Base-by-base conservation (phyloP, 2,329 filamentous ascomycete species). In the Daldinia sp. region DNA sequence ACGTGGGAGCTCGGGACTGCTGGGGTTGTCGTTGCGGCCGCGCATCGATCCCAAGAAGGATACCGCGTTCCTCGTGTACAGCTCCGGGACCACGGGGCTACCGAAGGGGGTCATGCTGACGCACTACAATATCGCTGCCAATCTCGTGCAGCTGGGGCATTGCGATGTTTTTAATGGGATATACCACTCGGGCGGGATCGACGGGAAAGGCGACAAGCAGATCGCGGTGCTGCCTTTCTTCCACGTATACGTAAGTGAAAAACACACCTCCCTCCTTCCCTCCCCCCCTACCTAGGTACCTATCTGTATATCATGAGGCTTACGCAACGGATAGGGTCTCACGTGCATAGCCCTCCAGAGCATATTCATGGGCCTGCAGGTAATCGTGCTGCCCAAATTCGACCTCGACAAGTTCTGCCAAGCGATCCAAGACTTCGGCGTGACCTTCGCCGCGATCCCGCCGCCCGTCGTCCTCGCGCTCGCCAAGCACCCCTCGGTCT, bases 91-190 rank as follows among this genome's bases (percentile, higher is more conserved):
- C 0, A 98, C 95, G 0, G 95, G 95, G 1, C 82, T 94, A 57
- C 94, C 95, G 0, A 98, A 98, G 80, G 95, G 94, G 15, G 95
- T 98, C 13, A 92, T 93, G 87, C 84, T 98, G 35, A 92, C 89
- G 6, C 95, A 98, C 80, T 80, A 82, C 71, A 98, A 98, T 78
- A 90, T 97, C 67, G 87, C 97, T 10, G 83, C 93, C 66, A 97
- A 97, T 78, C 77, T 89, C 6, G 73, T 87, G 33, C 90, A 92
- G 80, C 76, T 85, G 30, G 78, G 79, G 1, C 76, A 80, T 28
- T 81, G 85, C 4, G 90, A 93, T 64, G 82, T 81, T 1, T 82
- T 81, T 0, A 84, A 88, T 48, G 78, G 92, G 61, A 82, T 81
- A 20, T 87, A 88, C 78, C 82, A 86, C 42, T 30, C 71, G 0